Evolutionary conservation across 1,284 basidiomycete species (phyloP).

Genomic region (Schizophyllum amplum): DNA sequence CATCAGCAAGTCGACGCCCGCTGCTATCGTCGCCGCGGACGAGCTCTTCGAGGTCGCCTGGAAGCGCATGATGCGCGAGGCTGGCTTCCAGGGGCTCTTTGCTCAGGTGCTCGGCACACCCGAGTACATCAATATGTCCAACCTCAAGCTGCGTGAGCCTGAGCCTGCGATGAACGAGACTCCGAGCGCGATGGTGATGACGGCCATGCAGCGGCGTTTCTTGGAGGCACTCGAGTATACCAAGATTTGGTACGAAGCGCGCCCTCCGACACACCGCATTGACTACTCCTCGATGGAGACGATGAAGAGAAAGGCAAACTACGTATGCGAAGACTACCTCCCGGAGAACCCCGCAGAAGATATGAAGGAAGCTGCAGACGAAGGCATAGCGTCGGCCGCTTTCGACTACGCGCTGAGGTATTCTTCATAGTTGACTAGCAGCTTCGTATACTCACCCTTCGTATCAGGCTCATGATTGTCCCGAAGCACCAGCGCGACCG

Average conservation of each 20-base stretch:
- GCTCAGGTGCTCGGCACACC: background rate
- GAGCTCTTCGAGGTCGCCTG: slow-evolving; percentile 5
- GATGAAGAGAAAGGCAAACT: background rate
- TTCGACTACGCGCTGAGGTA: slow-evolving; percentile 19
- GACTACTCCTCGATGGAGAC: background rate
- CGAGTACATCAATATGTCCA: background rate
- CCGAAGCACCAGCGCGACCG: background rate
- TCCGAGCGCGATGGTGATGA: background rate
- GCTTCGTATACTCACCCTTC: background rate
- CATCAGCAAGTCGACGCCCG: slow-evolving; percentile 13
- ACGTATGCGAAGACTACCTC: slow-evolving; percentile 4
- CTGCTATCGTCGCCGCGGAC: slow-evolving; percentile 1
- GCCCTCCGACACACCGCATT: background rate
- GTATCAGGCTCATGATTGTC: background rate
- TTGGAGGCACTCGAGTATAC: background rate
- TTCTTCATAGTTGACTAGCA: background rate
- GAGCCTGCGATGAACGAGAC: background rate
- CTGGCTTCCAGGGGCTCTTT: background rate
- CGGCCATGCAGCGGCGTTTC: background rate
- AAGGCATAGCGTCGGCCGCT: slow-evolving; percentile 14
- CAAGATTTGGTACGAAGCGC: background rate
- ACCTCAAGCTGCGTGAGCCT: background rate
- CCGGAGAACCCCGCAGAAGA: slow-evolving; percentile 7
- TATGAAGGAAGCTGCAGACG: slow-evolving; percentile 16
- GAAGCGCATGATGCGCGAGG: background rate